Conservation (phyloP, 1,284 basidiomycete genomes). For the Irpex sp. region DNA sequence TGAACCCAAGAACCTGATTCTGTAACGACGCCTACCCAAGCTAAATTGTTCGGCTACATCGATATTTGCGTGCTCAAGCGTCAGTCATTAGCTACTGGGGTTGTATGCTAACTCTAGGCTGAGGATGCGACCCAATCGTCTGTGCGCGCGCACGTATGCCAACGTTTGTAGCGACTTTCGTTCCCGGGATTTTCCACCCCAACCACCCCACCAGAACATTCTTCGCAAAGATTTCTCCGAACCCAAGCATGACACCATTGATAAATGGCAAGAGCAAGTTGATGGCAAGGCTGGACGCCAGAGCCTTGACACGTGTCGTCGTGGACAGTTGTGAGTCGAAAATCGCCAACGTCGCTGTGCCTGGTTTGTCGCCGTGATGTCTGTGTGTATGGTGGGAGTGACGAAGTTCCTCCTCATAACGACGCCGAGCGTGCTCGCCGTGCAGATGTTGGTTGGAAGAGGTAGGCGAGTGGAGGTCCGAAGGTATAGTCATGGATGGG, state of each 20-base stretch:
- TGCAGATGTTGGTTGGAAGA: slow-evolving; percentile 17
- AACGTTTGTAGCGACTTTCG: slow-evolving; percentile 27
- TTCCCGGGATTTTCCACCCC: slow-evolving; percentile 36
- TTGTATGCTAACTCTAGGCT: background rate
- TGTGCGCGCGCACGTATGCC: slow-evolving; percentile 25
- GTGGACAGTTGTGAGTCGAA: slow-evolving; percentile 69
- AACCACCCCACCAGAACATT: slow-evolving; percentile 74
- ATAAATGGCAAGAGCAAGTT: slow-evolving; percentile 93
- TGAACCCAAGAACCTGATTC: too few species aligned
- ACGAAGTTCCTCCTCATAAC: slow-evolving; percentile 13
- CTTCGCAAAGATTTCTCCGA: slow-evolving; percentile 96
- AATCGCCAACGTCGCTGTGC: slow-evolving; percentile 72
- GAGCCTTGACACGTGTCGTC: slow-evolving; percentile 64
- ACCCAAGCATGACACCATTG: slow-evolving; percentile 97
- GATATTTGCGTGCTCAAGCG: too few species aligned
- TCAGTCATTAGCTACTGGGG: background rate
- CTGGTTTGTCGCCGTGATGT: slow-evolving; percentile 4
- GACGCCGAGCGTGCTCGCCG: slow-evolving; percentile 16
- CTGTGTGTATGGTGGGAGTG: slow-evolving; percentile 25
- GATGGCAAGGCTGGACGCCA: slow-evolving; percentile 84
- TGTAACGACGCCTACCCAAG: too few species aligned
- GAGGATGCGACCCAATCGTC: background rate
- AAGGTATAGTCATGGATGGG: slow-evolving; percentile 71
- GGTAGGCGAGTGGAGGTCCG: slow-evolving; percentile 42
- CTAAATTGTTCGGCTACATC: too few species aligned